Evolutionary conservation across 2,329 filamentous ascomycete genomes (phyloP).

Genomic region (Pyrenophora seminiperda): DNA sequence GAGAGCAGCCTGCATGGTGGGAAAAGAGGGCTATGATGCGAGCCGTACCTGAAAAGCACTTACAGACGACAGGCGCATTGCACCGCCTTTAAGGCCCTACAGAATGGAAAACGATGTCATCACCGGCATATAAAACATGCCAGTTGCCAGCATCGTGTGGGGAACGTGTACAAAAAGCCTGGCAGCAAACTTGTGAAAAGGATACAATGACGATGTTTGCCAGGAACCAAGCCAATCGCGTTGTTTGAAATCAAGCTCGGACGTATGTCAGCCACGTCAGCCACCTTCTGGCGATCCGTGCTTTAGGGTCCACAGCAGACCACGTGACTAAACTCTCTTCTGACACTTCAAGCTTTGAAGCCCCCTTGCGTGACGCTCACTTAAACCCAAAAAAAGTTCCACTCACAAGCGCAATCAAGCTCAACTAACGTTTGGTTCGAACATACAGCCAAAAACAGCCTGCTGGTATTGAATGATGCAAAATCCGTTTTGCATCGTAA

Average conservation of each 20-base stretch:
- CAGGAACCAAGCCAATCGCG: conserved; percentile 10
- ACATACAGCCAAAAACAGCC: no score
- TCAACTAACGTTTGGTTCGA: no score
- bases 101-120: conserved; percentile 13
- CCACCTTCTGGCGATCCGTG: background rate
- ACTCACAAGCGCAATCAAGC: background rate
- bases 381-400: no score
- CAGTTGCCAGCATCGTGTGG: background rate
- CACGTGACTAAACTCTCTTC: no score
- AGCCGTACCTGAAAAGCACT: conserved; percentile 19
- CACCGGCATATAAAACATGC: background rate
- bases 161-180: background rate
- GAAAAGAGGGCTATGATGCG: conserved; percentile 6
- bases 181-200: background rate
- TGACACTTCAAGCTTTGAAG: no score
- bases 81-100: conserved; percentile 7
- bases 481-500: no score
- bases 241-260: conserved; percentile 5
- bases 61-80: background rate
- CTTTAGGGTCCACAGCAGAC: no score
- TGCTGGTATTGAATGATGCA: no score
- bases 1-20: conserved; percentile 24
- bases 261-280: conserved; percentile 9
- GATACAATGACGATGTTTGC: conserved; percentile 23
- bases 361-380: no score